Conservation (phyloP, 306 rosid species). For the Malus fusca region DNA sequence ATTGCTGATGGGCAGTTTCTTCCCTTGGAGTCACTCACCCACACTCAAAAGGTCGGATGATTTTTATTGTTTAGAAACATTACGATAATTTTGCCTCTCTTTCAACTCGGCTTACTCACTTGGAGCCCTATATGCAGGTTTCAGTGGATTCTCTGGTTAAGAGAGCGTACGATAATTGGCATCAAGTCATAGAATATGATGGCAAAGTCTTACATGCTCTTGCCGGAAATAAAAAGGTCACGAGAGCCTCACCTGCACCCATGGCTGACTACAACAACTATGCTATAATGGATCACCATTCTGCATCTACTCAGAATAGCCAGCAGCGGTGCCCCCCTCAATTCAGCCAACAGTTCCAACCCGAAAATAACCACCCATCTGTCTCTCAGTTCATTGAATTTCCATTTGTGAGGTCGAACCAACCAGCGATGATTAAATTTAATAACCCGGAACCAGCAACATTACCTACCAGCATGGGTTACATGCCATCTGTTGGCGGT, state of each 20-base stretch:
- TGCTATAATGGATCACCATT: conserved; percentile 20
- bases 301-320: conserved; percentile 31
- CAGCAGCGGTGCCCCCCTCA: conserved; percentile 40
- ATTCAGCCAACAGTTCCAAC: conserved; percentile 28
- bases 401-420: conserved; percentile 38
- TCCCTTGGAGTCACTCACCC: conserved; percentile 63
- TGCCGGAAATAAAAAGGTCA: conserved; percentile 21
- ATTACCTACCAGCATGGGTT: conserved; percentile 31
- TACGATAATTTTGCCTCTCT: not conserved
- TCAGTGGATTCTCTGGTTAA: conserved; percentile 70
- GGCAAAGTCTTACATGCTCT: conserved; percentile 49
- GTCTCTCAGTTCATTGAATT: conserved; percentile 33
- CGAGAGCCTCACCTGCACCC: conserved; percentile 25
- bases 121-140: conserved; percentile 40
- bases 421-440: conserved; percentile 26
- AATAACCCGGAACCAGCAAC: conserved; percentile 33
- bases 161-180: conserved; percentile 85
- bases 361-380: conserved; percentile 23
- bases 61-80: not conserved
- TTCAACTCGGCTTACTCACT: conserved; percentile 5
- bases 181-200: conserved; percentile 70
- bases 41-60: conserved; percentile 59
- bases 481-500: conserved; percentile 27
- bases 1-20: conserved; percentile 62
- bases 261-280: conserved; percentile 24